Evolutionary conservation across 257 asterid species (phyloP), one percentile per base, ranked within the genome.

Genomic region (Solanum chmielewskii): DNA sequence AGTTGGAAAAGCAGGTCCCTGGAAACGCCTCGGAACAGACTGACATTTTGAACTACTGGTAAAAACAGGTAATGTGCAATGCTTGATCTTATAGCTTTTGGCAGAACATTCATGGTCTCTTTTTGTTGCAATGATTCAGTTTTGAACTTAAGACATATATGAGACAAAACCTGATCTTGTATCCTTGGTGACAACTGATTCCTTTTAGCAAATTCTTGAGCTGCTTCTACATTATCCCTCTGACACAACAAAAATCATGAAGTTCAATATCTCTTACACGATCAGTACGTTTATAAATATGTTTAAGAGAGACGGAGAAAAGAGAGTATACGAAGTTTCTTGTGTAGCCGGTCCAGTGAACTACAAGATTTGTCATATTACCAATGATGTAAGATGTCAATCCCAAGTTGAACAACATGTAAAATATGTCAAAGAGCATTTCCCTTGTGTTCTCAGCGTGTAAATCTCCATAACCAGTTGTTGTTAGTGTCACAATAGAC

Each of bases 91-190:
- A 96, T 94, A 49, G 98, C 97, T 80, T 94, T 95, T 3, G 99
- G 99, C 44, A 96, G 88, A 66, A 91, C 92, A 14, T 90, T 93
- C 85, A 96, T 35, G 18, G 95, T 92, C 87, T 94, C 98, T 62
- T 94, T 94, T 89, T 94, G 98, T 81, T 96, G 95, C 83, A 96
- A 33, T 74, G 93, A 97, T 83, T 96, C 98, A 21, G 99, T 90
- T 90, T 96, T 95, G 95, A 96, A 96, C 90, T 91, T 95, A 42
- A 96, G 96, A 87, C 98, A 95, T 25, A 93, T 87, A 83, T 94
- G 98, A 13, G 99, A 91, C 91, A 94, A 18, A 9, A 96, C 91
- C 56, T 93, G 98, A 64, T 95, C 98, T 86, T 95, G 92, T 45
- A 94, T 88, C 5, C 42, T 81, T 3, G 83, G 91, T 1, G 99